Base-by-base conservation (phyloP, 352 stramenopile species). In the Pythium pyrilobum region DNA sequence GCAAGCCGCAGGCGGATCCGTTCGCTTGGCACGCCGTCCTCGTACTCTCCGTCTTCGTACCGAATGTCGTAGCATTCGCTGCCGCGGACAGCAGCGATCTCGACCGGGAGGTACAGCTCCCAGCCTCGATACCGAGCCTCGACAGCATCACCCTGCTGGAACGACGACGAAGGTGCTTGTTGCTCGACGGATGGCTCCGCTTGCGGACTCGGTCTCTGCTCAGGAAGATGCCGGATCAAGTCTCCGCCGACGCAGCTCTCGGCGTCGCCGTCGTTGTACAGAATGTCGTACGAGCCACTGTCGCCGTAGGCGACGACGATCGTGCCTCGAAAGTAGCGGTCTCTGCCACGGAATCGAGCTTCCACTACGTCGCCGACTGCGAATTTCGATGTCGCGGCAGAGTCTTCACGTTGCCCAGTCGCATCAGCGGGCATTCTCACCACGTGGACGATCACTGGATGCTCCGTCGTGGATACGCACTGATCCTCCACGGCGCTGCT, bases 261-360 rank as follows among this genome's bases (percentile, higher is more conserved):
- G 11, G 60, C 34, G 31, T 69, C 57, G 4, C 65, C 71, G 18
- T 73, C 66, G 28, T 69, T 54, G 29, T 74, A 67, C 1, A 43
- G 10, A 1, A 77, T 24, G 21, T 71, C 64, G 31, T 59, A 71
- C 21, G 27, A 28, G 18, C n/a, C 40, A 12, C 59, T 61, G 18
- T 43, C 32, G 2, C 15, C 38, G 45, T 56, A 31, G 15, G 52
- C 36, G 11, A 8, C 31, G 5, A 16, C 27, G n/a, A 56, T 62
- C 4, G 5, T 32, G 1, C 38, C 54, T 10, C 12, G 34, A 24
- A 49, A 48, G 20, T 51, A 62, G 20, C 42, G 44, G 15, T 13
- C 11, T 1, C 13, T 29, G 5, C 54, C 46, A 32, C 45, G 23
- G 8, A 38, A 62, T 1, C 31, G 44, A 36, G 46, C 54, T n/a